Evolutionary conservation across 441 rosid species (phyloP), one percentile per base, ranked within the genome.

Genomic region (Brassica hybrid): DNA sequence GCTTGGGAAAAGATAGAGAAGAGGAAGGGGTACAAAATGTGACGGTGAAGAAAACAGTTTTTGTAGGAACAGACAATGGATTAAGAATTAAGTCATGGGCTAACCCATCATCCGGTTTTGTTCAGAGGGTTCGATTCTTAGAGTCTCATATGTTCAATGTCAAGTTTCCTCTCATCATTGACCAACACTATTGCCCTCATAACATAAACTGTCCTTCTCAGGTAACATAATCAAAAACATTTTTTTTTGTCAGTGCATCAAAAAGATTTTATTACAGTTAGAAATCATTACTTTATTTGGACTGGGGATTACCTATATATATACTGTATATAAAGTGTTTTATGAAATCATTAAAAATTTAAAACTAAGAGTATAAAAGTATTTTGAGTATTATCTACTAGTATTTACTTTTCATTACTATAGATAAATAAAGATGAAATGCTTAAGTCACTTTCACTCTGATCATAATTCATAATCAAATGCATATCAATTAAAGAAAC

Each of bases 111-210:
- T 58, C 74, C 7, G 68, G 68, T 21, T 67, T 78, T 43, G 75
- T 79, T 17, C 61, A 69, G 19, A 65, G 71, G n/a, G 71, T 79
- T 63, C 71, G 66, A 16, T 73, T 79, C 64, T 32, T 74, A 11
- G 79, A 74, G 5, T 69, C 79, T 4, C 27, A 27, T 2, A 79
- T 73, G 79, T 4, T 16, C 9, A 69, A 74, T 56, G 75, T 79
- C 67, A 62, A 54, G 27, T 65, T 27, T 73, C 74, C 81, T 14
- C 25, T 78, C n/a, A 67, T 67, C 60, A 78, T 78, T 50, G 77
- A 72, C 66, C 81, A 78, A 67, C 76, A 78, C n/a, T 59, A 77
- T 45, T 77, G 80, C 21, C 80, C 80, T 27, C 59, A 65, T 48
- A 64, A 77, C 72, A 34, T 77, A 6, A 65, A 65, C 4, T 77